A percentile compares a stretch with the other conserved stretches of the same genome.
Evolutionary conservation across 2,329 filamentous ascomycete species (phyloP).

Genomic region (Lecanicillium sp.): DNA sequence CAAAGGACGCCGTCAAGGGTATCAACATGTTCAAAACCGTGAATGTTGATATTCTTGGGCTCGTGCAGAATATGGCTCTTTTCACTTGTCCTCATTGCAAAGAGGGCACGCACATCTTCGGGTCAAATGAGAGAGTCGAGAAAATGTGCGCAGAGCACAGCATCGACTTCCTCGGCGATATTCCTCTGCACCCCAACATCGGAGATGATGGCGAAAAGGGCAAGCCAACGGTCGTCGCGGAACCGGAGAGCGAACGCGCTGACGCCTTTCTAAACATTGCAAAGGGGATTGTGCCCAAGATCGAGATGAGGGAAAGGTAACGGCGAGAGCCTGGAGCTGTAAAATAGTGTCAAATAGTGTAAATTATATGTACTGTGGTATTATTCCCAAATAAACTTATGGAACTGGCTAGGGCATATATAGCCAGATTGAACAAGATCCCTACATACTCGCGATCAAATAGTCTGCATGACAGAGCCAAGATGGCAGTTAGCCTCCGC

Average conservation of each 20-base stretch:
- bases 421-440: not conserved
- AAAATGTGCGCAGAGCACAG: constrained; percentile 64
- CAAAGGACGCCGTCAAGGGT: constrained; percentile 87
- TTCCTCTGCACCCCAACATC: constrained; percentile 80
- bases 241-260: constrained; percentile 69
- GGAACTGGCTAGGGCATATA: not conserved
- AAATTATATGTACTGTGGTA: not conserved
- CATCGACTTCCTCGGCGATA: constrained; percentile 78
- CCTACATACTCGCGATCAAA: constrained; percentile 4
- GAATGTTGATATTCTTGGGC: constrained; percentile 71
- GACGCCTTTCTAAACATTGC: constrained; percentile 68
- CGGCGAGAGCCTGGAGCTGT: too few species aligned
- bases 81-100: constrained; percentile 77
- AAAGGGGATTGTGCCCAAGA: constrained; percentile 42
- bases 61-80: constrained; percentile 88
- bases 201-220: constrained; percentile 83
- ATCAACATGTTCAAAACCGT: constrained; percentile 91
- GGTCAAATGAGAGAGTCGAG: constrained; percentile 57
- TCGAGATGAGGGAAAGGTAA: constrained; percentile 26
- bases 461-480: constrained; percentile 11
- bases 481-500: constrained; percentile 38
- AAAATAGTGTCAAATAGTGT: constrained; percentile 5
- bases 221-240: constrained; percentile 82
- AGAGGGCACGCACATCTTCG: constrained; percentile 70
- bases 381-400: not conserved